Evolutionary conservation across 129 eudicot genomes (phyloP), one percentile per base, ranked within the genome.

Genomic region (Smallanthus sonchifolius): DNA sequence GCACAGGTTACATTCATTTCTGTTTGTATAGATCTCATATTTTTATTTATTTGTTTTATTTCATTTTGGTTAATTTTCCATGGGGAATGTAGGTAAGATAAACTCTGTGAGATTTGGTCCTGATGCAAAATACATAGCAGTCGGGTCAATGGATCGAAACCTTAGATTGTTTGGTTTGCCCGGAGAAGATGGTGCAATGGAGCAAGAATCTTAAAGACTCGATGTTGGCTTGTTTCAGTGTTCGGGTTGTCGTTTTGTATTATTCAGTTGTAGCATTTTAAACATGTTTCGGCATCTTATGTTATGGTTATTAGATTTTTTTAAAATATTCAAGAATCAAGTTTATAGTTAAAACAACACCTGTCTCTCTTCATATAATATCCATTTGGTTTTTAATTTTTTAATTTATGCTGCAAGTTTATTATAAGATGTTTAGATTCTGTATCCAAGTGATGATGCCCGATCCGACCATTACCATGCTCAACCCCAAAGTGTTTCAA

Each of bases 61-160:
- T 63, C 16, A 55, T 15, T 6, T 55, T 49, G 24, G 6, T 30
- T 43, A 54, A 24, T n/a, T 47, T 37, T 47, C 15, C 30, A 56
- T 72, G 72, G 40, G 13, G 16, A 68, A 4, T 75, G 80, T 95
- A 93, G 98, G 96, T 54, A 93, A 84, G 82, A 79, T 76, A 48
- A 86, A 88, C 13, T 72, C 79, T 16, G 95, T 87, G 10, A 88
- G 86, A 56, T 93, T 93, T 73, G 98, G 98, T 3, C 85, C 91
- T 2, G 98, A 93, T 79, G 98, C 98, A 69, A 89, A 87, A 71
- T 89, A 90, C 85, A 17, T 93, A 37, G 98, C 98, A 9, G 98
- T 90, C 63, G 98, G 95, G 44, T 90, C 98, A 6, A 86, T 90
- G 96, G 98, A 93, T 67, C 80, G 96, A 45, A 87, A 93, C 83